Base-by-base conservation (phyloP, 2,329 filamentous ascomycete species). In the Neofusicoccum umdonicola region DNA sequence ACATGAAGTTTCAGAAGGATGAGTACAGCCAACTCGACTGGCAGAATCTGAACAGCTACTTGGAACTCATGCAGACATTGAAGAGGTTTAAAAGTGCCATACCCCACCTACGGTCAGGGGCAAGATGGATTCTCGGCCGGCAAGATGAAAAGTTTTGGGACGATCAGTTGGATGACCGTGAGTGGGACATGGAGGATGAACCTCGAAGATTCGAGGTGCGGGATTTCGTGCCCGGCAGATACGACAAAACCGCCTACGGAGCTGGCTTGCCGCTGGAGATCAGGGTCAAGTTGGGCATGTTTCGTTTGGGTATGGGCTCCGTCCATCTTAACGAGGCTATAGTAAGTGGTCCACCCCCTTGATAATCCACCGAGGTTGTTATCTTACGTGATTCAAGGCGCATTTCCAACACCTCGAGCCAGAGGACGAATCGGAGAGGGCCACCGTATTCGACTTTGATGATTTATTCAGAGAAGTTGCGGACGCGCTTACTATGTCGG, bases 41-140 rank as follows among this genome's bases (percentile, higher is more conserved):
- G 94, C 88, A 90, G 62, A 90, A 98, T 74, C 82, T 96, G 47
- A 90, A 92, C 66, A 90, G 93, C 62, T 97, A 95, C 69, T 85
- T 92, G 44, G 92, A 97, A 71, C 83, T 98, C 17, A 56, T 65
- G 56, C 47, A 54, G 35, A 57, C 57, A 9, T 88, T 93, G 66
- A 86, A 88, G 34, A 86, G 88, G 54, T 90, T 88, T 70, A 77
- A 82, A 5, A 83, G 88, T 68, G 93, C 90, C 2, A 84, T 96
- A 2, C 77, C 77, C 34, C 86, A 89, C 67, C 81, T 96, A 12
- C 95, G 91, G 73, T 82, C 82, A 2, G 77, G 97, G 15, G 86
- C 90, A 22, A 84, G 96, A 64, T 97, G 93, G 92, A 82, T 97
- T 63, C 82, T 97, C 44, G 91, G 91, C 8, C 88, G 95, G 56